These are phyloP conservation scores for Alliaria petiolata DNA, from an alignment of 345 rosid species.

Conservation along the genomic window DNA sequence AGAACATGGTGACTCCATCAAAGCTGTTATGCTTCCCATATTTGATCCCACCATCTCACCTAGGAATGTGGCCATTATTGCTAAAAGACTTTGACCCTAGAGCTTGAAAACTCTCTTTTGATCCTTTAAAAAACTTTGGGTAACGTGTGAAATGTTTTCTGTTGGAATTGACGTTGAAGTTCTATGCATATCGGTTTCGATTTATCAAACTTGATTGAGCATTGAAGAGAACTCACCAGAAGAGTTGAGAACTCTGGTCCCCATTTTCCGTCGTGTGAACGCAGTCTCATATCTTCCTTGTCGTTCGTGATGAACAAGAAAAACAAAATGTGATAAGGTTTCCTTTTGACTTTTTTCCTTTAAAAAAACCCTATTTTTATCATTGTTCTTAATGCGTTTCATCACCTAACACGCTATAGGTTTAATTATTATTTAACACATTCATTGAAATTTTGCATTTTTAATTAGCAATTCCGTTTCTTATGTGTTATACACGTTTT, in stretches of 20 bases:
- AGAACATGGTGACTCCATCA: constrained; percentile 55
- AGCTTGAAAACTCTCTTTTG: background rate
- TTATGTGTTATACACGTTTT: background rate
- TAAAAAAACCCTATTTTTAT: background rate
- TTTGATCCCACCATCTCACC: constrained; percentile 86
- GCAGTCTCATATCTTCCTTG: background rate
- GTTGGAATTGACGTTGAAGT: background rate
- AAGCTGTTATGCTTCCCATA: constrained; percentile 70
- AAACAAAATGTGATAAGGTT: background rate
- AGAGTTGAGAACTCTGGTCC: too few species aligned
- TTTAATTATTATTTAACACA: background rate
- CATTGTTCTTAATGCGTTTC: background rate
- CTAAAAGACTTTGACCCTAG: constrained; percentile 41
- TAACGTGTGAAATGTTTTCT: background rate
- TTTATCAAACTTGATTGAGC: background rate
- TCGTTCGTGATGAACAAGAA: background rate
- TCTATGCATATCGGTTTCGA: background rate
- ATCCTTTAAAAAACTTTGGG: background rate
- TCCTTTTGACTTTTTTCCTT: background rate
- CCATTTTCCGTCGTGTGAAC: constrained; percentile 7
- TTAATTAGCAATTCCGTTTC: background rate
- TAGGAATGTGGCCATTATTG: constrained; percentile 82
- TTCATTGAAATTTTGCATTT: background rate
- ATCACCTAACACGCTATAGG: background rate
- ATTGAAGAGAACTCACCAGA: too few species aligned